Conservation (phyloP, 768 basidiomycete species). For the Candolleomyces eurysporus region DNA sequence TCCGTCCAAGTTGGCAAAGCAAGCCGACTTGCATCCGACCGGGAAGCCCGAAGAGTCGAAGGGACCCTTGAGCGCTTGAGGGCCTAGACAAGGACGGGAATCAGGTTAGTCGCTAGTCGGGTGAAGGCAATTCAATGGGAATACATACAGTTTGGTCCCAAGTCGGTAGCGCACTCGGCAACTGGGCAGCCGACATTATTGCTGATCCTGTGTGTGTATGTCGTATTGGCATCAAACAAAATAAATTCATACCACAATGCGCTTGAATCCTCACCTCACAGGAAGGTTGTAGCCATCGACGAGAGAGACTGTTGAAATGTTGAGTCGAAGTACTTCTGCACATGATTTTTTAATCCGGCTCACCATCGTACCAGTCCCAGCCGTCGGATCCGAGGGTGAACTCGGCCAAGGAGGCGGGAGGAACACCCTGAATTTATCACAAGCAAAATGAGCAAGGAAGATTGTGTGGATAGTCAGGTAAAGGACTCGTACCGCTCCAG, state of each 20-base stretch:
- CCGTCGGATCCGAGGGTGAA: constrained; percentile 49
- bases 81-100: constrained; percentile 32
- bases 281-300: constrained; percentile 69
- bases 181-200: constrained; percentile 55
- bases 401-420: constrained; percentile 67
- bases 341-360: constrained; percentile 2
- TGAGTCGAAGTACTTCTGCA: neutral
- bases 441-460: neutral
- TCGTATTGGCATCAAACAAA: neutral
- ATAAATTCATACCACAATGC: neutral
- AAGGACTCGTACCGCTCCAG: constrained; percentile 41
- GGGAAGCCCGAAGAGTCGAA: constrained; percentile 49
- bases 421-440: constrained; percentile 40
- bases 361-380: constrained; percentile 60
- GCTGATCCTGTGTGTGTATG: constrained; percentile 31
- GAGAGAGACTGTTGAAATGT: constrained; percentile 47
- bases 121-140: neutral
- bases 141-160: constrained; percentile 51
- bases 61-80: constrained; percentile 50
- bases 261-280: constrained; percentile 24
- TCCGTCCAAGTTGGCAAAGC: constrained; percentile 42
- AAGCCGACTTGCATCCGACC: constrained; percentile 63
- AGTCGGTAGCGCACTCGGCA: constrained; percentile 59
- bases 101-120: neutral
- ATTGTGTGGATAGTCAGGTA: neutral